These are phyloP conservation scores for Populus hybrid DNA, from an alignment of 441 rosid genomes.

Conservation along the genomic window DNA sequence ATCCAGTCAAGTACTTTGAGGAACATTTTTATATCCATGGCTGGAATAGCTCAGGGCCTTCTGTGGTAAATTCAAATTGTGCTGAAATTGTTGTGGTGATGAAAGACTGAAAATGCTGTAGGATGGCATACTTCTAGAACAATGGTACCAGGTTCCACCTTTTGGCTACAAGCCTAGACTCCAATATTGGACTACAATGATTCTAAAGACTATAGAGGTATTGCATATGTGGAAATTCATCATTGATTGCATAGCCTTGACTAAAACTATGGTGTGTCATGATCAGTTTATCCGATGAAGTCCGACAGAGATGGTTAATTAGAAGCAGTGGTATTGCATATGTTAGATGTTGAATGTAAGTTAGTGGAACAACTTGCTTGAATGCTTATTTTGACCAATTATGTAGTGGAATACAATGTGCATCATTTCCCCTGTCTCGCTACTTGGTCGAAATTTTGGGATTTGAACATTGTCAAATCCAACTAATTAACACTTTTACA, in stretches of 20 bases:
- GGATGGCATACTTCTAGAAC: not conserved
- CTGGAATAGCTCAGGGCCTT: not conserved
- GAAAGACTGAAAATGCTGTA: not conserved
- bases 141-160: not conserved
- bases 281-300: not conserved
- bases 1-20: not conserved
- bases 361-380: not conserved
- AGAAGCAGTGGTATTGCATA: not conserved
- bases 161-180: not conserved
- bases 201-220: not conserved
- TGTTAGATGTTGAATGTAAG: not conserved
- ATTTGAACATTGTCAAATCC: not conserved
- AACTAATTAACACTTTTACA: not conserved
- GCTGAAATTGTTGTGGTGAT: not conserved
- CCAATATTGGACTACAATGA: not conserved
- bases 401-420: not conserved
- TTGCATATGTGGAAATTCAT: not conserved
- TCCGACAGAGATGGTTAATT: not conserved
- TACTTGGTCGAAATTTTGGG: not conserved
- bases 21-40: not conserved
- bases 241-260: not conserved
- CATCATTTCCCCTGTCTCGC: not conserved
- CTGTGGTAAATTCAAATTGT: not conserved
- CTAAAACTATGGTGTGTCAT: not conserved
- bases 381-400: not conserved